Evolutionary conservation across 371 early-diverging fungal genomes (phyloP).

Genomic region (Rhizopus microsporus): DNA sequence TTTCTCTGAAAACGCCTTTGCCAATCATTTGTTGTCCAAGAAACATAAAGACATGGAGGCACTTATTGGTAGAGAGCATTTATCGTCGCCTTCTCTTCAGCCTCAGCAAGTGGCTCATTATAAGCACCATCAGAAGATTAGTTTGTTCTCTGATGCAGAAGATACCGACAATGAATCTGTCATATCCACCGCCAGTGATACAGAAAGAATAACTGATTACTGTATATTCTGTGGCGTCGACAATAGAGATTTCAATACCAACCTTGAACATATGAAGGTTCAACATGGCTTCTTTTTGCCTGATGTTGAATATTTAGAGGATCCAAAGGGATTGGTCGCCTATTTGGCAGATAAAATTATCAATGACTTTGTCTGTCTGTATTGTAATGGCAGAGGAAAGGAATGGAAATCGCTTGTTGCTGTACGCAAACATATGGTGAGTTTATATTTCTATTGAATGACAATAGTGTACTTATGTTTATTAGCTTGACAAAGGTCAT

Average conservation of each 20-base stretch:
- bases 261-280: conserved; percentile 90
- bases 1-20: conserved; percentile 80
- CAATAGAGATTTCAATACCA: conserved; percentile 67
- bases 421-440: conserved; percentile 92
- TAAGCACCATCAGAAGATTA: conserved; percentile 8
- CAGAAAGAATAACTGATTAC: conserved; percentile 7
- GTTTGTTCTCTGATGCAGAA: conserved; percentile 28
- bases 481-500: conserved; percentile 87
- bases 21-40: conserved; percentile 85
- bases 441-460: conserved; percentile 1
- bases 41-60: conserved; percentile 86
- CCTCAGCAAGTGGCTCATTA: conserved; percentile 12
- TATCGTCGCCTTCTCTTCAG: conserved; percentile 13
- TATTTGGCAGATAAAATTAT: conserved; percentile 93
- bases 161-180: conserved; percentile 33
- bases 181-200: conserved; percentile 10
- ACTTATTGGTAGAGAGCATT: conserved; percentile 23
- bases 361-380: conserved; percentile 88
- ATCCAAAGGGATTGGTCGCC: conserved; percentile 81
- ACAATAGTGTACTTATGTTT: background rate
- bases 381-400: conserved; percentile 92
- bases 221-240: conserved; percentile 80
- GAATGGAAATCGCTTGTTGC: conserved; percentile 83
- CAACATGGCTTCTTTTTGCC: conserved; percentile 95
- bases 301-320: conserved; percentile 88